A percentile compares a stretch with the other conserved stretches of the same genome.
These are phyloP conservation scores for Taiozyma sp. DNA, from an alignment of 1,139 yeast genomes.

Conservation along the genomic window DNA sequence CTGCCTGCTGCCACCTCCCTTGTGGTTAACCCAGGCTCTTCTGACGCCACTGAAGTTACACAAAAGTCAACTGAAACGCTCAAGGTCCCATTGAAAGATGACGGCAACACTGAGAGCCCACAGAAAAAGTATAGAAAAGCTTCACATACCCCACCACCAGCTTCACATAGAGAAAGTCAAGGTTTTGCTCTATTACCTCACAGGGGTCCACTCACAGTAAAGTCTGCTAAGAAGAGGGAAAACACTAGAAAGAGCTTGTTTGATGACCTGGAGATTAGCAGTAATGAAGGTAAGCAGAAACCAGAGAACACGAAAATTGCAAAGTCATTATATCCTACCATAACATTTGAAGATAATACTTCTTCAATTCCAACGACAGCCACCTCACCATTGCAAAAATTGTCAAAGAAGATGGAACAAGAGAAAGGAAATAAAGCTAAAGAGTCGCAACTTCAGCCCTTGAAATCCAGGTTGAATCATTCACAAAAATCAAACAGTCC, in stretches of 20 bases:
- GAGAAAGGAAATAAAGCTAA: not conserved
- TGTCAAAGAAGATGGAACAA: not conserved
- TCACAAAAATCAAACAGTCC: conserved; percentile 4
- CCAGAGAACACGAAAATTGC: conserved; percentile 8
- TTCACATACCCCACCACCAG: conserved; percentile 10
- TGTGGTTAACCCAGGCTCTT: conserved; percentile 14
- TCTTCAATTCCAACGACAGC: conserved; percentile 6
- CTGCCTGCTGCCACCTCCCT: conserved; percentile 14
- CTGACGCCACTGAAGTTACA: conserved; percentile 3
- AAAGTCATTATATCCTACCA: conserved; percentile 15
- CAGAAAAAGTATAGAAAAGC: conserved; percentile 7
- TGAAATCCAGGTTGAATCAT: conserved; percentile 7
- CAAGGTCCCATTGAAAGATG: conserved; percentile 23
- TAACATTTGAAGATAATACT: conserved; percentile 6
- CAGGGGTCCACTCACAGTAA: conserved; percentile 39
- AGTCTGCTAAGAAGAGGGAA: conserved; percentile 24
- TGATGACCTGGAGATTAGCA: conserved; percentile 1
- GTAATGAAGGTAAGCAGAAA: conserved; percentile 7
- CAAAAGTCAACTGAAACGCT: conserved; percentile 12
- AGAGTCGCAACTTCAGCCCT: conserved; percentile 3
- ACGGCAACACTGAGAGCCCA: conserved; percentile 13
- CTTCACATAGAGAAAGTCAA: conserved; percentile 24
- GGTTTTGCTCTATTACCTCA: conserved; percentile 42
- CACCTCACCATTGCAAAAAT: conserved; percentile 8
- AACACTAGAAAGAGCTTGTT: conserved; percentile 18